phyloP scores from a whole-genome alignment of 2,329 filamentous ascomycete genomes.

The Fusarium verticillioides region DNA sequence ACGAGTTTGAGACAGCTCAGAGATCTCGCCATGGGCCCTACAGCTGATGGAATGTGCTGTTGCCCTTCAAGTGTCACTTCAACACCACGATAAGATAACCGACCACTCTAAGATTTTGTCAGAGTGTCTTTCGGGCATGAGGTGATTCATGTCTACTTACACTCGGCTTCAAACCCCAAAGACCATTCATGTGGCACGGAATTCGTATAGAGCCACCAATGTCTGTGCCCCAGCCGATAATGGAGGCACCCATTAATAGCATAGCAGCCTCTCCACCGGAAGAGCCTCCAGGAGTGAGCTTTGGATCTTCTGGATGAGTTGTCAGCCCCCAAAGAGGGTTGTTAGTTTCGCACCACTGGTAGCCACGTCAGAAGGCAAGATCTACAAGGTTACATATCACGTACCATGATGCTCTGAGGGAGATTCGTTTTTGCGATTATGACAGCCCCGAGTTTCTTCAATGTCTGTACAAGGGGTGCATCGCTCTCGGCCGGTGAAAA shows the following conservation, averaged over 20 bases:
- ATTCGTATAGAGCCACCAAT: not conserved
- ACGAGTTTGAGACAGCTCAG: not conserved
- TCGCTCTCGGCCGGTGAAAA: not conserved
- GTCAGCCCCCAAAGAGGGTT: not conserved
- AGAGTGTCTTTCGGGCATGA: not conserved
- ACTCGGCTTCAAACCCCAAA: constrained; percentile 1
- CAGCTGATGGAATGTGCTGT: not conserved
- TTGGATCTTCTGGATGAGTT: not conserved
- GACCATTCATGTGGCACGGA: not conserved
- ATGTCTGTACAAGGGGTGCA: not conserved
- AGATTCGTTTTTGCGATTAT: not conserved
- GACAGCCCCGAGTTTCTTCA: not conserved
- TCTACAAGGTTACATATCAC: rapidly evolving
- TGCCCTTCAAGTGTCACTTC: not conserved
- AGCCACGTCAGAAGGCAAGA: not conserved
- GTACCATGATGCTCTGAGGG: not conserved
- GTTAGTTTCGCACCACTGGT: not conserved
- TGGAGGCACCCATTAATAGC: not conserved
- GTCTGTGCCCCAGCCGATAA: not conserved
- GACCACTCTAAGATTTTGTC: not conserved
- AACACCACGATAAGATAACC: not conserved
- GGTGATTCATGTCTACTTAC: not conserved
- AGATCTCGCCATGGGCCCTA: not conserved
- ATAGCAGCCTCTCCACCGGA: not conserved
- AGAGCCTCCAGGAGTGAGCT: not conserved